Evolutionary conservation across 257 asterid genomes (phyloP).

Genomic region (Solanum etuberosum): DNA sequence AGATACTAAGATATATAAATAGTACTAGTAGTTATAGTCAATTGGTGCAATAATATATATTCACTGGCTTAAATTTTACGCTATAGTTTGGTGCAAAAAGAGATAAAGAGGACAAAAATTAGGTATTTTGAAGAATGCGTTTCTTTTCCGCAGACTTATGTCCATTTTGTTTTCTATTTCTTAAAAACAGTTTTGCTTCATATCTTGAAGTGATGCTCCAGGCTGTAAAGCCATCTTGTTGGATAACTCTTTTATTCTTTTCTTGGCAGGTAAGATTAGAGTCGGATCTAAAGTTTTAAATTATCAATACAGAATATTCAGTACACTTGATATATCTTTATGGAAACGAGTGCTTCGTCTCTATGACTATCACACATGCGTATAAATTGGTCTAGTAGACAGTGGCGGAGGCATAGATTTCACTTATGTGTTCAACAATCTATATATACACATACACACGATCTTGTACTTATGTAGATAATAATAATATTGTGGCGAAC

Average conservation of each 20-base stretch:
- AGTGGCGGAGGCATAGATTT: neutral
- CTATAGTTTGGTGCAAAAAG: conserved; percentile 3
- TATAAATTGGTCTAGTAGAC: neutral
- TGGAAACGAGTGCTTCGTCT: neutral
- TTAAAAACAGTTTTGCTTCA: neutral
- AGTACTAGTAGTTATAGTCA: neutral
- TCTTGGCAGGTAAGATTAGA: neutral
- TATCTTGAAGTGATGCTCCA: neutral
- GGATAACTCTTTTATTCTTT: neutral
- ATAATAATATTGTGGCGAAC: neutral
- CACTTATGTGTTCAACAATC: neutral
- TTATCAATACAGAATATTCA: neutral
- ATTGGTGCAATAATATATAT: neutral
- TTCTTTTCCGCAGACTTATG: conserved; percentile 4
- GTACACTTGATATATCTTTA: neutral
- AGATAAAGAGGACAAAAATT: neutral
- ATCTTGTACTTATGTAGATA: neutral
- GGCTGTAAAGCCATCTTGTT: neutral
- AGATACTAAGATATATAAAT: neutral
- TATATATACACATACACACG: neutral
- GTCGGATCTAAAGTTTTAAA: neutral
- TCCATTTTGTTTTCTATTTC: neutral
- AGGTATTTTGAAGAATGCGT: conserved; percentile 1
- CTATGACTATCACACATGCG: neutral
- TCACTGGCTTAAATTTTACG: conserved; percentile 18